Percentiles rank a stretch among this genome's conserved stretches.
phyloP scores from a whole-genome alignment of 805 yeast genomes.

The Hanseniaspora mollemarum region DNA sequence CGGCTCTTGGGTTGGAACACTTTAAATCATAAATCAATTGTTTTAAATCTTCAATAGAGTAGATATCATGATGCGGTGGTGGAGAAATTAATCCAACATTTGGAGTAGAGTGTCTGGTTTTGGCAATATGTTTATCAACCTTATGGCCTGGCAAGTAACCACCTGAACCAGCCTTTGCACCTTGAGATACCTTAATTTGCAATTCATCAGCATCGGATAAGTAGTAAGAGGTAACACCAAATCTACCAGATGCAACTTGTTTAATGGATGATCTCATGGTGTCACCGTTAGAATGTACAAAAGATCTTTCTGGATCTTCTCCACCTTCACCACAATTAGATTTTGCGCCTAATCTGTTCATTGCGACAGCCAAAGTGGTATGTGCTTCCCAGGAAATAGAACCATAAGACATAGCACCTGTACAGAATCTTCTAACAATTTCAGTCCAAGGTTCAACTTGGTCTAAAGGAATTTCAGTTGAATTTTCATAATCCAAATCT shows the following conservation, averaged over 20 bases:
- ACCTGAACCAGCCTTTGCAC: slow-evolving; percentile 99
- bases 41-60: slow-evolving; percentile 94
- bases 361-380: slow-evolving; percentile 93
- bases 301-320: slow-evolving; percentile 87
- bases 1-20: slow-evolving; percentile 93
- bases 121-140: slow-evolving; percentile 77
- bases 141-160: slow-evolving; percentile 96
- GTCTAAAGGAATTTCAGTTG: slow-evolving; percentile 77
- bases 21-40: slow-evolving; percentile 93
- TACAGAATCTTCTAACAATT: slow-evolving; percentile 88
- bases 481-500: slow-evolving; percentile 69
- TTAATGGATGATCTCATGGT: slow-evolving; percentile 98
- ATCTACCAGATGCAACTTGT: slow-evolving; percentile 95
- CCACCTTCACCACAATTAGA: slow-evolving; percentile 99
- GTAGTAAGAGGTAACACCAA: slow-evolving; percentile 93
- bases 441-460: slow-evolving; percentile 99
- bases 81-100: slow-evolving; percentile 96
- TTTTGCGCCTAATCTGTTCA: slow-evolving; percentile 96
- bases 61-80: slow-evolving; percentile 97
- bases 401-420: slow-evolving; percentile 99
- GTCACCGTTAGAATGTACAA: slow-evolving; percentile 74
- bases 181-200: slow-evolving; percentile 98
- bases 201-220: slow-evolving; percentile 93
- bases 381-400: slow-evolving; percentile 98
- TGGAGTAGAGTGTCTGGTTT: slow-evolving; percentile 91